phyloP scores from a whole-genome alignment of 495 filamentous ascomycete genomes.

The Penicillium egyptiacum region DNA sequence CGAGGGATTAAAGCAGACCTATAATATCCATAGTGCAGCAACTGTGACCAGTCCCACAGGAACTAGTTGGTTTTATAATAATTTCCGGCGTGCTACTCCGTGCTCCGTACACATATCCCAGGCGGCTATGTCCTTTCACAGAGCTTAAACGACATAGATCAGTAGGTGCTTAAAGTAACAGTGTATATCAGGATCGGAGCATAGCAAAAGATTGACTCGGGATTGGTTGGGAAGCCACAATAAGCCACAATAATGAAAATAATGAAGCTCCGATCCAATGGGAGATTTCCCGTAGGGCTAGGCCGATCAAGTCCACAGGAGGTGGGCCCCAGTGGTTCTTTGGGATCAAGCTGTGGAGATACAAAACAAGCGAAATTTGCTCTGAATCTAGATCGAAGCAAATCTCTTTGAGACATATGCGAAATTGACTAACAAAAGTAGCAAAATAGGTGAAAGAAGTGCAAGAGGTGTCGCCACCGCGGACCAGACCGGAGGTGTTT shows the following conservation, averaged over 20 bases:
- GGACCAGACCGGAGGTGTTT: constrained; percentile 20
- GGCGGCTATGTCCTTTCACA: neutral
- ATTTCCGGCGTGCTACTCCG: neutral
- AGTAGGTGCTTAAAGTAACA: neutral
- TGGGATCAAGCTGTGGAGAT: neutral
- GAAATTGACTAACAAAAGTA: neutral
- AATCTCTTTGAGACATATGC: neutral
- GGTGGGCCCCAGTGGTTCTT: neutral
- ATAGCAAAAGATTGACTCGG: neutral
- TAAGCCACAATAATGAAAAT: neutral
- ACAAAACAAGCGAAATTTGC: neutral
- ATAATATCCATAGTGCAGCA: neutral
- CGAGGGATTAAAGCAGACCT: neutral
- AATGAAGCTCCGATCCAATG: neutral
- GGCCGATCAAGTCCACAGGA: neutral
- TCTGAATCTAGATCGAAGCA: neutral
- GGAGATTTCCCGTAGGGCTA: neutral
- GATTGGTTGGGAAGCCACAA: neutral
- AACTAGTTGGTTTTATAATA: neutral
- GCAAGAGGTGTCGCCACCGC: constrained; percentile 19
- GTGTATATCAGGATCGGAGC: neutral
- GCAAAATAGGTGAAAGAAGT: neutral
- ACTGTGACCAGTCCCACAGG: neutral
- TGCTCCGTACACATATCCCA: neutral
- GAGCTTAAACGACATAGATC: neutral